Percentiles rank a stretch among this genome's conserved stretches.
phyloP scores from a whole-genome alignment of 106 monocot genomes.

The Amphibolis antarctica region DNA sequence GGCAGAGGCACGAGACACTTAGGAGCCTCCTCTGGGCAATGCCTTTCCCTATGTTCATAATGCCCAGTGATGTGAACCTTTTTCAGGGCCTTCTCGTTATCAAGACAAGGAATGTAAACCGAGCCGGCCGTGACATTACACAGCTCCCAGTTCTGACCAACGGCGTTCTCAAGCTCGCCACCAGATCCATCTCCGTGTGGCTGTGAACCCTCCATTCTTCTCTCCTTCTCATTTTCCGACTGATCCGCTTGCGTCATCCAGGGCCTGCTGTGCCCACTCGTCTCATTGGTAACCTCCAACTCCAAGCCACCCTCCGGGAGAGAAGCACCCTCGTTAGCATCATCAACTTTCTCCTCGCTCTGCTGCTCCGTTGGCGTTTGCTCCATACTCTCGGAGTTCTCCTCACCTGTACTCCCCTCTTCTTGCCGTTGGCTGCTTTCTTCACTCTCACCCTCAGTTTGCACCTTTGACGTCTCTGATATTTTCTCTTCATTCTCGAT shows the following conservation, averaged over 20 bases:
- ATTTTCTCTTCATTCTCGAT: neutral
- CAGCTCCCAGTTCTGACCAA: slow-evolving; percentile 39
- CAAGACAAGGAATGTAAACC: slow-evolving; percentile 87
- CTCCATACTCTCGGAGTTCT: neutral
- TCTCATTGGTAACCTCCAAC: slow-evolving; percentile 12
- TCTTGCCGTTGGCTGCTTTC: neutral
- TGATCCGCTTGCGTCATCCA: too few relatives aligned
- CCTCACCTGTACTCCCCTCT: slow-evolving; percentile 4
- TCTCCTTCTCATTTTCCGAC: slow-evolving; percentile 24
- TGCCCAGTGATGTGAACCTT: slow-evolving; percentile 44
- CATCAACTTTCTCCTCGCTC: neutral
- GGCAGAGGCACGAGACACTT: slow-evolving; percentile 75
- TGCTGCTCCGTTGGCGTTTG: slow-evolving; percentile 1
- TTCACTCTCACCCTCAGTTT: neutral
- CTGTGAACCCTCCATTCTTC: slow-evolving; percentile 9
- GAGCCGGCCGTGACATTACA: slow-evolving; percentile 67
- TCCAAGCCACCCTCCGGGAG: neutral
- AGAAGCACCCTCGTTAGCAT: neutral
- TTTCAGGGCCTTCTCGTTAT: slow-evolving; percentile 70
- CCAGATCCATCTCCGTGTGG: neutral
- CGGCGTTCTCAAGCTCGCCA: neutral
- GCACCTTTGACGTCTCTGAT: neutral
- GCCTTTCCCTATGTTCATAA: slow-evolving; percentile 72
- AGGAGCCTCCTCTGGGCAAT: slow-evolving; percentile 68
- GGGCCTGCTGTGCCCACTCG: too few relatives aligned